phyloP scores from a whole-genome alignment of 306 rosid genomes.

The Vigna hirtella region DNA sequence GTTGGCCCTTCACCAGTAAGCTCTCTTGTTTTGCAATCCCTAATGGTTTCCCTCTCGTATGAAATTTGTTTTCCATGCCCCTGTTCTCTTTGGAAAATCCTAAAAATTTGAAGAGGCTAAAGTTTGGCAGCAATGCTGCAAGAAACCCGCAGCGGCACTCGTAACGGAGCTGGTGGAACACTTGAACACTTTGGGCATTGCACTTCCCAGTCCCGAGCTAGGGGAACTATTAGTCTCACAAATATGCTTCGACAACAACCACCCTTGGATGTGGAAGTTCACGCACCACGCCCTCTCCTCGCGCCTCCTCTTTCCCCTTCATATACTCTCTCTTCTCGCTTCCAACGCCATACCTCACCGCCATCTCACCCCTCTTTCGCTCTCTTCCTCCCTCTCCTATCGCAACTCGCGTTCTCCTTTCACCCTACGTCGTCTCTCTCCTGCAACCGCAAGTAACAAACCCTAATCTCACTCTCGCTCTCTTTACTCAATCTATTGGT shows the following conservation, averaged over 20 bases:
- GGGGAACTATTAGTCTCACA: constrained; percentile 61
- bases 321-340: constrained; percentile 63
- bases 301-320: constrained; percentile 65
- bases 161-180: constrained; percentile 53
- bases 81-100: no score
- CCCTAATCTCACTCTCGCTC: not conserved
- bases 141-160: constrained; percentile 45
- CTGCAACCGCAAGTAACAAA: constrained; percentile 51
- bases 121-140: constrained; percentile 43
- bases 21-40: no score
- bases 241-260: constrained; percentile 60
- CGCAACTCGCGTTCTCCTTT: constrained; percentile 58
- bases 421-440: constrained; percentile 33
- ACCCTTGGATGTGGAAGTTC: constrained; percentile 72
- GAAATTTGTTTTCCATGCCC: no score
- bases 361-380: constrained; percentile 59
- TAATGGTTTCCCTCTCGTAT: no score
- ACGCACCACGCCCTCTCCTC: constrained; percentile 59
- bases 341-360: constrained; percentile 51
- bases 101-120: constrained; percentile 30
- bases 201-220: constrained; percentile 60
- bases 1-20: no score
- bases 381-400: constrained; percentile 67
- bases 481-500: not conserved
- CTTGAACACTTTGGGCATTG: constrained; percentile 34